Base-by-base conservation (phyloP, 2,329 filamentous ascomycete species). In the Monilinia aucupariae region DNA sequence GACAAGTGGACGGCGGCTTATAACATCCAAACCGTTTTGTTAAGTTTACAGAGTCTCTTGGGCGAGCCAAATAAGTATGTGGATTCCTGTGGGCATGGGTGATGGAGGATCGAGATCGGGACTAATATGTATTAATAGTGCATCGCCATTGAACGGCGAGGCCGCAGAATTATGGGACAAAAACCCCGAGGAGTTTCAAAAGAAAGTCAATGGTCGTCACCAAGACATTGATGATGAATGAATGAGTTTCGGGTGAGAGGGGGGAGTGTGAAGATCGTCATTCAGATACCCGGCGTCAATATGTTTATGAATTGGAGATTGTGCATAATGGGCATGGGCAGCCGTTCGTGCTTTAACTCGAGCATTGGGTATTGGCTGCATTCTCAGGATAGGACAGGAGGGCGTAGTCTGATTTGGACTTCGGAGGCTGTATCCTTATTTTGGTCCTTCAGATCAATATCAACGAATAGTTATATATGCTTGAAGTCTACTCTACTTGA, bases 1-100 rank as follows among this genome's bases (percentile, higher is more conserved):
- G 94, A 97, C 77, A 97, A 97, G 80, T 99, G 94, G 94, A 96
- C 92, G 64, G 92, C 94, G 22, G 92, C 96, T 50, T 96, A 97
- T 82, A 97, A 97, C 74, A 92, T 96, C 66, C 91, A 96, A 76
- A 96, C 89, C 53, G 91, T 99, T 53, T 80, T 99, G 62, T 77
- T 99, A 72, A 97, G 93, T 71, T 78, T 99, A 77, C 94, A 99
- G 78, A 97, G 92, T 77, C 79, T 99, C 73, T 83, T 99, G 39
- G 94, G 93, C 32, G 94, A 99, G 78, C 94, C 94, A 43, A 99
- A 99, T 79, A 99, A 99, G 94, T 97, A 80, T 76, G 90, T 58
- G 58, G 12, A 51, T 17, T n/a, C 13, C 34, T 39, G 2, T 34
- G 10, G 30, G 8, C 0, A 58, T 7, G 20, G 13, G 32, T 49